These are phyloP conservation scores for Posidonia australis DNA, from an alignment of 106 monocot genomes.

Conservation along the genomic window DNA sequence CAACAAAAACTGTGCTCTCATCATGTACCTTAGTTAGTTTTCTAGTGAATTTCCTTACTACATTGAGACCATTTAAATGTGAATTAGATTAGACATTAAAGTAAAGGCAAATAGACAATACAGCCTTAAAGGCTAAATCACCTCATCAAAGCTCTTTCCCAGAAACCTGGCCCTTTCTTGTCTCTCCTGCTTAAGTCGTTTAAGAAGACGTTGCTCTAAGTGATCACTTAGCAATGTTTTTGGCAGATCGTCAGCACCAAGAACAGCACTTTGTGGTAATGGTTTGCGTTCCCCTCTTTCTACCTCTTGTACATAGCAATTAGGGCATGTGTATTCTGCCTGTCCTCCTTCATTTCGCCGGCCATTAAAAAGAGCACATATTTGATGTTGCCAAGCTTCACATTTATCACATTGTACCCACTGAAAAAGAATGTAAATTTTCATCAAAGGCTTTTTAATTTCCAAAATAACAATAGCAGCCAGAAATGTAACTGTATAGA, in stretches of 20 bases:
- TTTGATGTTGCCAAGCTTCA: constrained; percentile 99
- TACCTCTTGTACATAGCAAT: constrained; percentile 80
- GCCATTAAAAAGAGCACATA: constrained; percentile 95
- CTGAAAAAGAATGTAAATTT: constrained; percentile 20
- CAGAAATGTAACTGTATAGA: not conserved
- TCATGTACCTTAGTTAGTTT: too few species aligned
- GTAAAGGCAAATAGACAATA: not conserved
- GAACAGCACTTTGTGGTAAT: constrained; percentile 81
- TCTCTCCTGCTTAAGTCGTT: constrained; percentile 60
- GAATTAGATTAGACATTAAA: not conserved
- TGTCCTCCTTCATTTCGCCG: constrained; percentile 90
- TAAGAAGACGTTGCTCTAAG: constrained; percentile 70
- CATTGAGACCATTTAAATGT: not conserved
- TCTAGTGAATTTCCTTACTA: too few species aligned
- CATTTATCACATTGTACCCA: constrained; percentile 99
- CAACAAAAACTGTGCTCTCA: too few species aligned
- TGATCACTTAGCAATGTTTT: constrained; percentile 82
- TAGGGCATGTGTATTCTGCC: constrained; percentile 95
- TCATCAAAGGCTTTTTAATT: not conserved
- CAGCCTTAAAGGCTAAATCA: constrained; percentile 8
- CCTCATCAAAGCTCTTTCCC: constrained; percentile 80
- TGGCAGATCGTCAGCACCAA: constrained; percentile 96
- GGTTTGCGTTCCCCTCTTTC: constrained; percentile 84
- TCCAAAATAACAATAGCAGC: not conserved
- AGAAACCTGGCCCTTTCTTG: constrained; percentile 65